A percentile compares a stretch with the other conserved stretches of the same genome.
Conservation (phyloP, 495 filamentous ascomycete species). For the Xanthoparmelia taractica region DNA sequence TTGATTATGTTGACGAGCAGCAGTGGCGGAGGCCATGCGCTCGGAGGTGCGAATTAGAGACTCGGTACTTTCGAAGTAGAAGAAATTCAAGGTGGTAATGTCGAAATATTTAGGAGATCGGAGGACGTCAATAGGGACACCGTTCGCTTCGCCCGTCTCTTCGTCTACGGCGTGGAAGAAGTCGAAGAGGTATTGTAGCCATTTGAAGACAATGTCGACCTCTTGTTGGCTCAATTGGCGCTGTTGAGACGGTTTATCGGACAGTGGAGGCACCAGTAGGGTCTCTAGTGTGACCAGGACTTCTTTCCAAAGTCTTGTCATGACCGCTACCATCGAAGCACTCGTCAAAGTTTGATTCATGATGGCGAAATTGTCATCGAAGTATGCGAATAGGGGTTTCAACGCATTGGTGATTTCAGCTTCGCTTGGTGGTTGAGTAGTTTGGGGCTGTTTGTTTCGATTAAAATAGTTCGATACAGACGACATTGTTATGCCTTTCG, state of each 20-base stretch:
- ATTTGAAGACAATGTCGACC: conserved; percentile 89
- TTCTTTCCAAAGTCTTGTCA: conserved; percentile 98
- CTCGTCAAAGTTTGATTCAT: conserved; percentile 94
- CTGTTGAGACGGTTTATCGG: conserved; percentile 89
- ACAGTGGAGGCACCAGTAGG: conserved; percentile 86
- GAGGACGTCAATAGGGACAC: conserved; percentile 82
- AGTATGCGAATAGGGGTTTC: conserved; percentile 87
- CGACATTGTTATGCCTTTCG: conserved; percentile 55
- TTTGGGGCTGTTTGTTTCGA: conserved; percentile 49
- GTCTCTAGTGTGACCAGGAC: conserved; percentile 85
- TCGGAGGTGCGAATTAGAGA: conserved; percentile 88
- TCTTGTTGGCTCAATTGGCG: conserved; percentile 81
- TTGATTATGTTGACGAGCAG: conserved; percentile 61
- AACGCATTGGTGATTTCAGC: conserved; percentile 74
- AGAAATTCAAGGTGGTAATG: conserved; percentile 90
- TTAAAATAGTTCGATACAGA: conserved; percentile 75
- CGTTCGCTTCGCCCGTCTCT: conserved; percentile 72
- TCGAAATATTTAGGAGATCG: conserved; percentile 98
- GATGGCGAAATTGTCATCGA: conserved; percentile 98
- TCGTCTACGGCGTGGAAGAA: conserved; percentile 96
- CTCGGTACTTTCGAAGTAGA: conserved; percentile 92
- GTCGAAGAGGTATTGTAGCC: conserved; percentile 83
- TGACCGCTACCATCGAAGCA: conserved; percentile 90
- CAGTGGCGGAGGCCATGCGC: conserved; percentile 84
- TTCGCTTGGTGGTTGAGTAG: conserved; percentile 49